Base-by-base conservation (phyloP, 345 rosid species). In the Theobroma cacao region DNA sequence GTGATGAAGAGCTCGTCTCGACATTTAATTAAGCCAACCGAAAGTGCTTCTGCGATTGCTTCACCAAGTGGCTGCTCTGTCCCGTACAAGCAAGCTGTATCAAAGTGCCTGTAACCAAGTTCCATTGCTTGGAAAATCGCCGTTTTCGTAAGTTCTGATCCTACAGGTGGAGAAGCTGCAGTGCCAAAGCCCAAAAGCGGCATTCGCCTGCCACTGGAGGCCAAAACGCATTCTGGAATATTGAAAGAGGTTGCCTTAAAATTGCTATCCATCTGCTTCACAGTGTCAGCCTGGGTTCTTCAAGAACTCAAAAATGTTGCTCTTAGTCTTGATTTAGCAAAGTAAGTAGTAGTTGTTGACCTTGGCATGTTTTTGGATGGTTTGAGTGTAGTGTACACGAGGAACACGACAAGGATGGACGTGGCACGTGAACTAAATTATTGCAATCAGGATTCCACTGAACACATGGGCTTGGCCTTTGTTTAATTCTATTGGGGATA, bases 61-160 rank as follows among this genome's bases (percentile, higher is more conserved):
- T 82, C 87, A 0, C 92, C 95, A 2, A 90, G 80, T 1, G 89
- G 70, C 62, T 85, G 82, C 84, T 91, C 95, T 0, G 92, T 63
- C 2, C 76, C 76, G 69, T 91, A 91, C 13, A 80, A 2, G 0
- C 86, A 45, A 12, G 97, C 90, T 0, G 92, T 91, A 73, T 93
- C 97, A 28, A 91, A 91, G 75, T 93, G 97, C 41, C 95, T 80
- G 80, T 87, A 91, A 3, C 97, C 93, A 2, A 78, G 77, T 78
- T 71, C 80, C 43, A 89, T 84, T 1, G 90, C 90, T 1, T 87
- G 84, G 0, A 88, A 30, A 28, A 88, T 53, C 1, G 82, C 67
- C 38, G 67, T 18, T 64, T 80, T 83, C n/a, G 88, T 53, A 24
- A 56, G 24, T 18, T 62, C 34, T 0, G 80, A 76, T 48, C 79